Base-by-base conservation (phyloP, 2,329 filamentous ascomycete species). In the Trichocomaceae sp. region DNA sequence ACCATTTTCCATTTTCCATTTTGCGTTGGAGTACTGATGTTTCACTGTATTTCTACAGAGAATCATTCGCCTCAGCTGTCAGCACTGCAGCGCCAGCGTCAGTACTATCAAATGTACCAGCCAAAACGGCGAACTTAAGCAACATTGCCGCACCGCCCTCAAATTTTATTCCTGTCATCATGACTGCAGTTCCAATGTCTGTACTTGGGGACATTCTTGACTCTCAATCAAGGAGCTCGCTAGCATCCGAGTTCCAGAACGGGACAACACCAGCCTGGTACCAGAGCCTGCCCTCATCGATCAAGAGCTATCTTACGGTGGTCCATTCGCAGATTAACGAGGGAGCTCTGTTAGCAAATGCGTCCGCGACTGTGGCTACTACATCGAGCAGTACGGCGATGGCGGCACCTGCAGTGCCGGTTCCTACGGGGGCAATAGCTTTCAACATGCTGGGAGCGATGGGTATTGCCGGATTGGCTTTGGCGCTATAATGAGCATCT, bases 201-300 rank as follows among this genome's bases (percentile, higher is more conserved):
- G 67, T 65, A 0, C 59, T 70, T 20, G 60, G 62, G 29, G 63
- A 69, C 23, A 57, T 71, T 0, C 48, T 69, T 29, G 57, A 69
- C 26, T 64, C 66, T 1, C 47, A 57, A 6, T 62, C 63, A 26
- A 66, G 68, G 48, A 66, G 62, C 35, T 59, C 65, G 0, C 58
- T 71, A 5, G 64, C 65, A 7, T 65, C 62, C 37, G 61, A 69
- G 8, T 64, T 69, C 52, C 59, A 64, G 8, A 67, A 66, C 9
- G 68, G 68, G 0, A 63, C 55, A 41, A 70, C 68, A 0, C 67
- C 69, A 0, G 57, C 58, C 29, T 70, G 68, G 69, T 71, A 70
- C 20, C 47, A 52, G 26, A 60, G 58, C 29, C 61, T 71, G 0
- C 69, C 68, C 0, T 58, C 62, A 5, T 62, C 65, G 2, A 64